Base-by-base conservation (phyloP, 2,329 filamentous ascomycete species). In the Alternaria panax region DNA sequence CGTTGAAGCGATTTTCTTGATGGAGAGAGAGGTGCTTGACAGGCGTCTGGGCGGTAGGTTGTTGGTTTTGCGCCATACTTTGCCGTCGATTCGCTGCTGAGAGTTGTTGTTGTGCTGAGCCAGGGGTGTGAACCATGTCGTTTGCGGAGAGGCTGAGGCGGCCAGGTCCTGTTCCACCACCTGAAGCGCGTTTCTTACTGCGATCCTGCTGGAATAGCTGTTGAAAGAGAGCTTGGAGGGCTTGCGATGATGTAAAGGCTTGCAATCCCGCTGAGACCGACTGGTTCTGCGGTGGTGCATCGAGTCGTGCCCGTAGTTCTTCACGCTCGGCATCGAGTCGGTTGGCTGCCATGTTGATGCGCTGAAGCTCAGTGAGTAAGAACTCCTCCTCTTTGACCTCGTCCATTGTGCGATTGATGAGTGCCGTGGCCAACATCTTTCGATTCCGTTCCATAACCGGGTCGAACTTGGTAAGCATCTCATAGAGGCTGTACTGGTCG, bases 341-440 rank as follows among this genome's bases (percentile, higher is more conserved):
- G 67, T 95, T 91, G 65, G 93, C 92, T 60, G 93, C 89, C 63
- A 91, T 89, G 72, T 96, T 87, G 66, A 99, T 98, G 59, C 95
- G 90, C 73, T 96, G 93, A 55, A 99, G 87, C 75, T 99, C 95
- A 59, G 94, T 86, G 18, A 99, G 85, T 3, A 99, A 82, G 32
- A 92, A 90, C 69, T 96, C 91, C 79, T 99, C 95, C 77, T 99
- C 95, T 63, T 92, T 89, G 25, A 94, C 91, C 79, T 99, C 94
- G 64, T 97, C 92, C 63, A 89, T 89, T 8, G 90, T 91, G 40
- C 95, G 87, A 47, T 89, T 87, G 65, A 98, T 85, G 46, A 93
- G 87, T 50, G 90, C 88, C 64, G 91, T 86, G 4, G 93, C 94
- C 71, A 97, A 91, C 57, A 91, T 87, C 80, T 98, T 99, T 63